Conservation (phyloP, 345 rosid species). For the Trapa bicornis region DNA sequence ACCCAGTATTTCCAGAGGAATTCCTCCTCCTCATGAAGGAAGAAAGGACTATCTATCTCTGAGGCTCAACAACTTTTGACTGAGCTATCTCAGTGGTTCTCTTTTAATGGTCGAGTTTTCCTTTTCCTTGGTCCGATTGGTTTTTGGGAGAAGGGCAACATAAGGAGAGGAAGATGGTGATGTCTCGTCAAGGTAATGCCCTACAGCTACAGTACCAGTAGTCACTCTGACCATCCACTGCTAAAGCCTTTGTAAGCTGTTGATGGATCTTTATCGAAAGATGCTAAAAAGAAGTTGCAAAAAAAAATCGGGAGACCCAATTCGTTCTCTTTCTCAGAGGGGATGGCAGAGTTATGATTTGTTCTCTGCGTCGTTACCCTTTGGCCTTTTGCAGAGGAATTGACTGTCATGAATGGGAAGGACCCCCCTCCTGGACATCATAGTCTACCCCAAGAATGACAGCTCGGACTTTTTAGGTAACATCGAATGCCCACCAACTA, state of each 20-base stretch:
- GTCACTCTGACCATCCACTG: not conserved
- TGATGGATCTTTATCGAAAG: constrained; percentile 6
- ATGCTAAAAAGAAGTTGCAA: not conserved
- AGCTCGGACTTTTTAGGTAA: constrained; percentile 5
- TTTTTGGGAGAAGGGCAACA: not conserved
- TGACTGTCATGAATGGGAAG: not conserved
- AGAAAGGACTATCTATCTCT: not conserved
- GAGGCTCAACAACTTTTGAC: constrained; percentile 2
- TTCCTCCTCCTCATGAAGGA: not conserved
- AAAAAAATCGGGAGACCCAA: not conserved
- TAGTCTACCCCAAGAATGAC: not conserved
- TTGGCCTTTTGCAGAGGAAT: constrained; percentile 8
- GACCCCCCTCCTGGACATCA: not conserved
- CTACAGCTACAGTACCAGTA: too few species aligned
- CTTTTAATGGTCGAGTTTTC: not conserved
- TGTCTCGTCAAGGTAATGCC: constrained; percentile 14
- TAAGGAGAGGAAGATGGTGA: constrained; percentile 6
- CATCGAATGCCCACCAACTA: constrained; percentile 6
- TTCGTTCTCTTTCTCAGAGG: not conserved
- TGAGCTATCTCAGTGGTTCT: not conserved
- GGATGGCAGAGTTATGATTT: constrained; percentile 5
- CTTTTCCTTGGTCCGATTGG: not conserved
- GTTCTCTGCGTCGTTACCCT: not conserved
- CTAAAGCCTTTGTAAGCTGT: not conserved
- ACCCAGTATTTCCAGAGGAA: not conserved